Evolutionary conservation across 805 yeast genomes (phyloP), one percentile per base, ranked within the genome.

Genomic region (Schizosaccharomyces lindneri): DNA sequence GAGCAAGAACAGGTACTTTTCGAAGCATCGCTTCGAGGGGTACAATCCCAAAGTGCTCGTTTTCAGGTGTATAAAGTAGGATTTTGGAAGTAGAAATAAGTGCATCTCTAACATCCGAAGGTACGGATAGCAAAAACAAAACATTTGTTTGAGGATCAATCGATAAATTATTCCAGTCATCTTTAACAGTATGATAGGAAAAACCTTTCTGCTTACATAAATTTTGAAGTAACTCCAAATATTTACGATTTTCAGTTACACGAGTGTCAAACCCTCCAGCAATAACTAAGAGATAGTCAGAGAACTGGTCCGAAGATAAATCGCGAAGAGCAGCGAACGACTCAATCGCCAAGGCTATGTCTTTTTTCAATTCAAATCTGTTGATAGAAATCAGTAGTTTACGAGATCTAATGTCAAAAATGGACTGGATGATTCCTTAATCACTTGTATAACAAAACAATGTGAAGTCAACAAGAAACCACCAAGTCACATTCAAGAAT

Each of bases 1-100:
- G 83, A 0, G 96, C 96, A 61, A 93, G 73, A 0, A 89, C 96
- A 0, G 95, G 87, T 0, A 83, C 83, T 36, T 85, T 84, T 63
- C 79, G 76, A 59, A 83, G 77, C 97, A 93, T 89, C 13, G 95
- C 89, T 70, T 93, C 98, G 17, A 93, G 76, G 1, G 99, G 99
- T 9, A 93, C 99, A 65, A 93, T 93, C 15, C 99, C 99, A 69
- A 93, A 93, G 73, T 93, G 99, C 71, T 93, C 98, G 67, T 78
- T 79, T 0, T 85, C 76, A 2, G 99, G 98, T 0, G 99, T 93
- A 69, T 93, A 93, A 57, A 89, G 72, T 27, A 93, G 75, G 62
- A 85, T 66, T 59, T 78, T 76, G 1, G 89, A 76, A 9, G 74
- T 71, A 48, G 76, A 70, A 43, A 93, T 73, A 32, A 93, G 75